Evolutionary conservation across 2,329 filamentous ascomycete genomes (phyloP), one percentile per base, ranked within the genome.

Genomic region (Ceratocystis colombiana): DNA sequence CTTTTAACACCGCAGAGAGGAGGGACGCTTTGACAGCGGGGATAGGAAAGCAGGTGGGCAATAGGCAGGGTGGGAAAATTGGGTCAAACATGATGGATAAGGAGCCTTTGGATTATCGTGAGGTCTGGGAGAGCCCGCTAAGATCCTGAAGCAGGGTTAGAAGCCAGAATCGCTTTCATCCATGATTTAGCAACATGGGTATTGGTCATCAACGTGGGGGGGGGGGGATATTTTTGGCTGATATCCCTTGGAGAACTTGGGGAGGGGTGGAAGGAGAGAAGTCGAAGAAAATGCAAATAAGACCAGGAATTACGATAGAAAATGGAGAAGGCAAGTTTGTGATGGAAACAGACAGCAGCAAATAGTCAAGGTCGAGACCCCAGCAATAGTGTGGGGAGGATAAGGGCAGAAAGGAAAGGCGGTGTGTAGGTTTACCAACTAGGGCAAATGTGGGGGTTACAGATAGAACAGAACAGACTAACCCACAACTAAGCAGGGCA

Each of bases 371-470:
- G n/a, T 10, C 6, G 46, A 50, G 20, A 50, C 20, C 46, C n/a
- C 17, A 50, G 20, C 4, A n/a, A n/a, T n/a, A 53, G n/a, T 53
- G 48, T 20, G 48, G 48, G n/a, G 17, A 50, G 33, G 10, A 5
- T 41, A 25, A 20, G 53, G 53, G 53, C 53, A 57, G 53, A 57
- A 57, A 30, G 25, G 53, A 57, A 57, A 57, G 53, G 53, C 53
- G 53, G 53, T 57, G 53, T 22, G 53, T 10, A 17, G 12, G 30
- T 57, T 33, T 28, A 20, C 8, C 10, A 8, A 55, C 15, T 28
- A 12, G 28, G 22, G 53, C 12, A 57, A 17, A 25, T 25, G 53
- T 50, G 48, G 48, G 48, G 48, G 48, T 20, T 50, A n/a, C 3
- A 48, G 46, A 48, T 10, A 8, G 12, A 48, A 6, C 46, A 48